Evolutionary conservation across 495 filamentous ascomycete species (phyloP), one percentile per base, ranked within the genome.

Genomic region (Penicillium cinerascens): DNA sequence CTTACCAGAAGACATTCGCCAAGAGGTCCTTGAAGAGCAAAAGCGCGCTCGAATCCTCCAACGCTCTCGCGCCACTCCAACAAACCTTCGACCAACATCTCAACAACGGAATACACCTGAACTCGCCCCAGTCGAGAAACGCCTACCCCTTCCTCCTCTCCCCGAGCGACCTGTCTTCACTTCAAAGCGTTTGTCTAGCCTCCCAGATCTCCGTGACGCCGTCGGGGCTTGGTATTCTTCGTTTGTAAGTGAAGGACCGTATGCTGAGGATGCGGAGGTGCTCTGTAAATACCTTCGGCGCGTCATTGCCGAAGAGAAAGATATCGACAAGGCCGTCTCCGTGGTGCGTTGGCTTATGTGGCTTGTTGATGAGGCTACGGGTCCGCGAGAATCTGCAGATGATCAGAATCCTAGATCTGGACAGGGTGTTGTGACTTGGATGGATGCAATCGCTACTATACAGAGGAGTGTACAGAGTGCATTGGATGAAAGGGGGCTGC

Each of bases 1-100:
- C 18, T 72, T 96, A 0, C 91, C 91, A 0, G 84, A 87, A 48
- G 88, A 95, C 45, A 79, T 96, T 43, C 83, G 89, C 29, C 68
- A 67, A 18, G 91, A 96, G 72, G 77, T 96, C 13, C 65, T 95
- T 8, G 83, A 78, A 6, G 85, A 96, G 58, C 83, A 89, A 51
- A 76, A 77, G 10, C 82, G 82, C 15, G 69, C 76, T 0, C 81
- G 77, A 9, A 71, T 84, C 10, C 63, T 76, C 20, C 76, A 77
- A 35, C 70, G 65, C 5, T 58, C 72, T 15, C 72, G 64, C 22
- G 58, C 77, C 25, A 57, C 68, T 40, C 27, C 56, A 41, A 64
- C 49, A 23, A 55, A 52, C 41, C 45, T 48, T 16, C 53, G 40
- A 27, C 58, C 53, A 29, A 49, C 51, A 39, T 58, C 55, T 5